A percentile compares a stretch with the other conserved stretches of the same genome.
phyloP scores from a whole-genome alignment of 768 basidiomycete genomes.

The Lentinula sp. region DNA sequence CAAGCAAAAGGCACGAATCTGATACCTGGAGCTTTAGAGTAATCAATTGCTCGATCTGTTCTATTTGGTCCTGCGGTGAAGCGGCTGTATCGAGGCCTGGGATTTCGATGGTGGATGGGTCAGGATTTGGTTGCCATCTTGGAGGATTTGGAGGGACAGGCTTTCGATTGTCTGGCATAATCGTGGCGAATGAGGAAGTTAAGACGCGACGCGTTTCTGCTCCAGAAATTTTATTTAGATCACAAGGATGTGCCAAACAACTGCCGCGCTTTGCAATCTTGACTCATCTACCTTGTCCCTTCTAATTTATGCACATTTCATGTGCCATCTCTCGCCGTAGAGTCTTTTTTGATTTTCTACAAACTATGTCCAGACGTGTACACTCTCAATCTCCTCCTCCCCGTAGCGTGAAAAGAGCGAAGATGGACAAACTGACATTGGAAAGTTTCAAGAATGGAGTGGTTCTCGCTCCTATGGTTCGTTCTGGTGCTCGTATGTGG shows the following conservation, averaged over 20 bases:
- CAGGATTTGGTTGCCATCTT: constrained; percentile 60
- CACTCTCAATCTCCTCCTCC: constrained; percentile 43
- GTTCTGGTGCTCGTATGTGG: constrained; percentile 78
- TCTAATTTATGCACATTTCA: background rate
- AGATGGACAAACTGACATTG: constrained; percentile 51
- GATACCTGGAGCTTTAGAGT: constrained; percentile 82
- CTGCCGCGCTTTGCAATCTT: background rate
- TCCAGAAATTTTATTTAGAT: background rate
- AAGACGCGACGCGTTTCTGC: constrained; percentile 1
- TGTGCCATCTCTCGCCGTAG: background rate
- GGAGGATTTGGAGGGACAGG: constrained; percentile 54
- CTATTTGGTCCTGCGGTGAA: constrained; percentile 75
- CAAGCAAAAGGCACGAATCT: background rate
- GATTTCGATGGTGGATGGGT: constrained; percentile 59
- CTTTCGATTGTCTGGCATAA: constrained; percentile 6
- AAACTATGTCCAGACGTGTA: constrained; percentile 47
- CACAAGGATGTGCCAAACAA: background rate
- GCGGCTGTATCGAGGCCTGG: constrained; percentile 70
- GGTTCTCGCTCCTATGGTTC: constrained; percentile 98
- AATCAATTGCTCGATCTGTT: constrained; percentile 94
- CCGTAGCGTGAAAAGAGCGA: constrained; percentile 48
- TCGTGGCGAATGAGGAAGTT: background rate
- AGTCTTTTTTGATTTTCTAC: background rate
- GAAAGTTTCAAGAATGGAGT: constrained; percentile 85
- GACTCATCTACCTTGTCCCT: background rate